Base-by-base conservation (phyloP, 805 yeast genomes). In the Candida schatavii region DNA sequence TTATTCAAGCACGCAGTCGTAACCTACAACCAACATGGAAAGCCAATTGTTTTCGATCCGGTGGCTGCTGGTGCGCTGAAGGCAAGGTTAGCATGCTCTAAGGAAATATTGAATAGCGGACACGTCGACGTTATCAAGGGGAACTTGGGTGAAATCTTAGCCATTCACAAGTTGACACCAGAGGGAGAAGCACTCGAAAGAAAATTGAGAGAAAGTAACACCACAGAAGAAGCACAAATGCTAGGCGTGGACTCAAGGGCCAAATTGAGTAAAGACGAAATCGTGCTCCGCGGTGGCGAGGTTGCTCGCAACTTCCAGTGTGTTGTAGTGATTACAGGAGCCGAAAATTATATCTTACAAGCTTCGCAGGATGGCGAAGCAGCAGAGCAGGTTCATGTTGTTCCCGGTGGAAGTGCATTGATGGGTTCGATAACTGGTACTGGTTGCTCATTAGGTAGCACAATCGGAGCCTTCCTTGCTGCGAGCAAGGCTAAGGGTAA, bases 1-100 rank as follows among this genome's bases (percentile, higher is more conserved):
- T 64, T 72, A 42, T 76, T 77, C 46, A 49, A 67, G 18, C 51
- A 55, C 2, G 95, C 91, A 0, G 59, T 84, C 15, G 55, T 56
- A 7, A 76, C 74, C 0, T 88, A 89, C 57, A 84, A 83, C 54
- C 56, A 54, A 11, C 50, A 59, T 11, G 76, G 77, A 2, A 69
- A 73, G 35, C 90, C 87, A 3, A 74, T 89, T 25, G 78, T 89
- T 0, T 82, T 85, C 50, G 97, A 89, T 59, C 97, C 97, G 0
- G 96, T 89, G n/a, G 97, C 89, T 0, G 88, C 83, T 30, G 96
- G 96, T 21, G 96, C 97, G 0, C 74, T 96, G 0, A 43, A 54
- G 3, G 73, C 77, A 4, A 71, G 97, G 44, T 64, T 66, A 30
- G 52, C 61, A 3, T 66, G 80, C 14, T 75, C 81, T 39, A 57